Percentiles rank a stretch among this genome's conserved stretches.
phyloP scores from a whole-genome alignment of 1,139 yeast genomes.

The Debaryomyces fabryi region DNA sequence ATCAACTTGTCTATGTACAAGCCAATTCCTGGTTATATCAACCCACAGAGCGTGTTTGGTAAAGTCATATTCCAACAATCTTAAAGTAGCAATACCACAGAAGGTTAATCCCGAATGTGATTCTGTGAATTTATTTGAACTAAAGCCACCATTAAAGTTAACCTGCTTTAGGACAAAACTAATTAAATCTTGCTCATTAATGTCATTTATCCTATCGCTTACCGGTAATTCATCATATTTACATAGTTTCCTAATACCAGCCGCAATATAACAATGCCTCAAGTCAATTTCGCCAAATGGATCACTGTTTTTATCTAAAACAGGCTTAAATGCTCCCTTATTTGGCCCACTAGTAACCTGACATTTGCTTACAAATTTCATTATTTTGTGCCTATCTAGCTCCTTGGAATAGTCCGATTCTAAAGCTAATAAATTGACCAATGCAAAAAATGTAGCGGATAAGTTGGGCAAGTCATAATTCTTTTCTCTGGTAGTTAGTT shows the following conservation, averaged over 20 bases:
- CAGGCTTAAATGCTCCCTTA: slow-evolving; percentile 50
- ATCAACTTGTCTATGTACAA: slow-evolving; percentile 64
- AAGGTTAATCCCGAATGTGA: slow-evolving; percentile 88
- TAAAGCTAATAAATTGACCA: slow-evolving; percentile 52
- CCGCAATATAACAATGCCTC: slow-evolving; percentile 76
- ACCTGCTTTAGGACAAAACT: slow-evolving; percentile 46
- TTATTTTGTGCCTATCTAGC: slow-evolving; percentile 47
- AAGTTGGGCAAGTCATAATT: slow-evolving; percentile 62
- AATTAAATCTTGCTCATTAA: slow-evolving; percentile 43
- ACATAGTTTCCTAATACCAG: slow-evolving; percentile 59
- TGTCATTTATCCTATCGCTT: slow-evolving; percentile 30
- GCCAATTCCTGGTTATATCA: slow-evolving; percentile 52
- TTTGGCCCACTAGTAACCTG: slow-evolving; percentile 61
- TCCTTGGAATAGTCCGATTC: slow-evolving; percentile 39
- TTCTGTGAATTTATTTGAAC: slow-evolving; percentile 49
- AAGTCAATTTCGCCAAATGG: slow-evolving; percentile 69
- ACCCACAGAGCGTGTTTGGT: slow-evolving; percentile 27
- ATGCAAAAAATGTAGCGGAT: slow-evolving; percentile 70
- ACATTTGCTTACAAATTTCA: slow-evolving; percentile 54
- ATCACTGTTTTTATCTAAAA: slow-evolving; percentile 29
- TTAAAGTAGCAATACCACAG: slow-evolving; percentile 75
- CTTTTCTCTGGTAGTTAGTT: slow-evolving; percentile 17
- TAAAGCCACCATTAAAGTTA: slow-evolving; percentile 68
- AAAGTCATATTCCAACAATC: slow-evolving; percentile 38
- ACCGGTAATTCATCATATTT: slow-evolving; percentile 36